A percentile compares a stretch with the other conserved stretches of the same genome.
phyloP scores from a whole-genome alignment of 495 filamentous ascomycete species.

The Neurospora africana region DNA sequence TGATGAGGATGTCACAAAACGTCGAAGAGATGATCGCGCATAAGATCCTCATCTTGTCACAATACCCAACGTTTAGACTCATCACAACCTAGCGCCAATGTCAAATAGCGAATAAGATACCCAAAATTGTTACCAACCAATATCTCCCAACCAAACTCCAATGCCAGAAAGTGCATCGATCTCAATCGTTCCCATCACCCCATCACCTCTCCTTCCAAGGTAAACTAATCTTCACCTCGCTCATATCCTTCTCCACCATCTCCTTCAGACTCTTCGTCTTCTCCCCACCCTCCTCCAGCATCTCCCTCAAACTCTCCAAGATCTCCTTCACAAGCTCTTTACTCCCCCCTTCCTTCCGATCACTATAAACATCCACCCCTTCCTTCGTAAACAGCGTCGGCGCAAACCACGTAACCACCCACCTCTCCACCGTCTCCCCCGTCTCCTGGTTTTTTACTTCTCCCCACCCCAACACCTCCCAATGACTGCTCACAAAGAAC shows the following conservation, averaged over 20 bases:
- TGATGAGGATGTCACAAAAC: not conserved
- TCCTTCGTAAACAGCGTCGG: slow-evolving; percentile 65
- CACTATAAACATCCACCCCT: slow-evolving; percentile 62
- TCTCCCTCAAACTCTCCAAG: slow-evolving; percentile 29
- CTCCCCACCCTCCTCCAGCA: slow-evolving; percentile 12
- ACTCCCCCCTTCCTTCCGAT: slow-evolving; percentile 40
- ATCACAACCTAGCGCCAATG: not conserved
- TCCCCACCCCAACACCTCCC: slow-evolving; percentile 67
- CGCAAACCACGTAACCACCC: slow-evolving; percentile 67
- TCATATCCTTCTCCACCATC: slow-evolving; percentile 34
- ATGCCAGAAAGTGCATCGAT: not conserved
- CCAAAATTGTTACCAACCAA: not conserved
- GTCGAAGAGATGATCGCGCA: not conserved
- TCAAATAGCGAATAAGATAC: not conserved
- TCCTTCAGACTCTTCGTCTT: slow-evolving; percentile 24
- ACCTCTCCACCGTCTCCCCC: slow-evolving; percentile 34
- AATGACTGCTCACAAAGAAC: slow-evolving; percentile 52
- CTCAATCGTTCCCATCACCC: not conserved
- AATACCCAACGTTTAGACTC: not conserved
- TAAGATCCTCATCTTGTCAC: not conserved
- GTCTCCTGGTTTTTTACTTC: slow-evolving; percentile 21
- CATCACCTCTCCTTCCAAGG: slow-evolving; percentile 30
- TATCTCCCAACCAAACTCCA: not conserved
- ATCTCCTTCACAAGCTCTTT: slow-evolving; percentile 36
- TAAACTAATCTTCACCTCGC: slow-evolving; percentile 31